Conservation (phyloP, 2,329 filamentous ascomycete species). For the Pyricularia sp. region DNA sequence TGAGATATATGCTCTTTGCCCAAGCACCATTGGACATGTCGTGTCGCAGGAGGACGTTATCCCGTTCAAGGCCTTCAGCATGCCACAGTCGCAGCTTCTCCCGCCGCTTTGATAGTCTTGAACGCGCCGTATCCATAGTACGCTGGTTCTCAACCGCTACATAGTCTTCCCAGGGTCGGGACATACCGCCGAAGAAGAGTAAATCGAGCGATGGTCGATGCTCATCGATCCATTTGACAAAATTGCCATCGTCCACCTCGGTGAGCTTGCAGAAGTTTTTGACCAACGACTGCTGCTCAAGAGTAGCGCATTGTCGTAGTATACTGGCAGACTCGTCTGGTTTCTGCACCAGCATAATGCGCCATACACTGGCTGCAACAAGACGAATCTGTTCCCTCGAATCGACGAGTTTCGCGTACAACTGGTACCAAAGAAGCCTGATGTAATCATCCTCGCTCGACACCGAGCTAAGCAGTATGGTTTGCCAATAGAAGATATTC, state of each 20-base stretch:
- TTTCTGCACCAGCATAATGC: slow-evolving; percentile 91
- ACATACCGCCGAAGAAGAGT: slow-evolving; percentile 74
- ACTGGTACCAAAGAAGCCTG: slow-evolving; percentile 80
- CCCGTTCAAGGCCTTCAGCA: slow-evolving; percentile 54
- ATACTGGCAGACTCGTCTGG: slow-evolving; percentile 70
- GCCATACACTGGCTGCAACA: slow-evolving; percentile 74
- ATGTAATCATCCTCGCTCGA: slow-evolving; percentile 74
- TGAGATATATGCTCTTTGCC: slow-evolving; percentile 91
- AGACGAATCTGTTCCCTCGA: slow-evolving; percentile 56
- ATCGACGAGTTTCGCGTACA: slow-evolving; percentile 83
- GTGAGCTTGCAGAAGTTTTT: slow-evolving; percentile 75
- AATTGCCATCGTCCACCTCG: slow-evolving; percentile 81
- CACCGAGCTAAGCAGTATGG: slow-evolving; percentile 71
- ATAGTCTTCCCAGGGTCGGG: slow-evolving; percentile 81
- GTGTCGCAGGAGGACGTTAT: slow-evolving; percentile 70
- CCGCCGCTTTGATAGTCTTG: slow-evolving; percentile 62
- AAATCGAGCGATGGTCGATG: slow-evolving; percentile 70
- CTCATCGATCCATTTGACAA: slow-evolving; percentile 80
- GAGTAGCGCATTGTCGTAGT: slow-evolving; percentile 60
- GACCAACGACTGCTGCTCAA: slow-evolving; percentile 62
- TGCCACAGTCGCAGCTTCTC: slow-evolving; percentile 80
- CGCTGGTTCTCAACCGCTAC: slow-evolving; percentile 72
- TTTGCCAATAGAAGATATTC: slow-evolving; percentile 92
- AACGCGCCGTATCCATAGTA: slow-evolving; percentile 66
- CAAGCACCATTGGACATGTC: slow-evolving; percentile 81